These are phyloP conservation scores for Planoprotostelium fungivorum DNA, from an alignment of 78 protist genomes.

Conservation along the genomic window DNA sequence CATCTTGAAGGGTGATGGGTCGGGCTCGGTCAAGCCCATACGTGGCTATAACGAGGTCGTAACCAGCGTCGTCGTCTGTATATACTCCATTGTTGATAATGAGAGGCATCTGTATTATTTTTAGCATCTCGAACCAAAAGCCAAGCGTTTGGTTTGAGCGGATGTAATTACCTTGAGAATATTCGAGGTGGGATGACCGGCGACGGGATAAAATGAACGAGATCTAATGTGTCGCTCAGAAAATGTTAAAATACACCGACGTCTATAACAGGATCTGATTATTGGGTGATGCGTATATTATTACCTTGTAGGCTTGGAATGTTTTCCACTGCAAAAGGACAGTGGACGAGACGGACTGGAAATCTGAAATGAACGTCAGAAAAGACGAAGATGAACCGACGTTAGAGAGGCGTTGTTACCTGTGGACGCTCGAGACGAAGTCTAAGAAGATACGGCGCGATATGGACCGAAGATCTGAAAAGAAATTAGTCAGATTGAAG, in stretches of 20 bases:
- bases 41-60: neutral
- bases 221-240: neutral
- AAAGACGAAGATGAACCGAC: neutral
- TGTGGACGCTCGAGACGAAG: neutral
- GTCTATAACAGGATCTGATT: neutral
- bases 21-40: neutral
- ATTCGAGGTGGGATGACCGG: no score
- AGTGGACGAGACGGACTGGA: neutral
- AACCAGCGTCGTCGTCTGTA: neutral
- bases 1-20: neutral
- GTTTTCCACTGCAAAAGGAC: neutral
- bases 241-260: neutral
- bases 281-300: neutral
- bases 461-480: neutral
- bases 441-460: neutral
- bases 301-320: neutral
- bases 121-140: neutral
- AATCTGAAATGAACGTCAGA: neutral
- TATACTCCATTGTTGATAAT: neutral
- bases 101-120: conserved; percentile 1
- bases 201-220: neutral
- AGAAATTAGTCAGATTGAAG: neutral
- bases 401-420: neutral
- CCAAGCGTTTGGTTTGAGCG: no score
- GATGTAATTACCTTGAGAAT: no score